Base-by-base conservation (phyloP, 208 protist species). In the Wallacemonas sp. region DNA sequence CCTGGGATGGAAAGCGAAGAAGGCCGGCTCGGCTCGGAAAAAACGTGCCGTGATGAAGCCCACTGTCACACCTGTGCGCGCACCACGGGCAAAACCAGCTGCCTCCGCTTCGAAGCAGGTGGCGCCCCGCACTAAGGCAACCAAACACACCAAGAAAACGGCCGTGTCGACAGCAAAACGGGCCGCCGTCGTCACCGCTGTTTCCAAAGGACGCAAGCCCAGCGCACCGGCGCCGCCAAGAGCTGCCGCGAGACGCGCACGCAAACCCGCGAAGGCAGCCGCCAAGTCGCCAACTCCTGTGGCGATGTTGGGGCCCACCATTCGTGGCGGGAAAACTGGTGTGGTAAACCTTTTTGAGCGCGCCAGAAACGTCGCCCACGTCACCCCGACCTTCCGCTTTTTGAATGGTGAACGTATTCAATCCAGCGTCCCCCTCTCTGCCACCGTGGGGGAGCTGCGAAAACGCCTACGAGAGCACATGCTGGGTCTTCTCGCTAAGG, bases 311-410 rank as follows among this genome's bases (percentile, higher is more conserved):
- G n/a, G n/a, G n/a, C n/a, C n/a, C n/a, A n/a, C n/a, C n/a, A n/a
- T n/a, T n/a, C n/a, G 10, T 46, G 41, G 22, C 41, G 0, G 15
- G 41, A 8, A 12, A 46, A 19, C 17, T 4, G n/a, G 10, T 26
- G 27, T 32, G 17, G 3, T 10, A 15, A 17, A 10, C 4, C 50
- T 57, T 4, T 57, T 57, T 32, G 15, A 13, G 32, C 19, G 38
- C 26, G 50, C 50, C 3, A 19, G 6, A 8, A 19, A 37, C 13
- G 21, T 39, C 2, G 30, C 50, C 2, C 50, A 57, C 30, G 24
- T 57, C 24, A 19, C 38, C 17, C 50, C 50, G 13, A 57, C 50
- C 6, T 57, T 57, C 50, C 50, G 50, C n/a, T 57, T 57, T 32
- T 37, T 57, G 29, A 57, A 57, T 27, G 50, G 50, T 19, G 50